phyloP scores from a whole-genome alignment of 2,329 filamentous ascomycete genomes.

The Endoconidiophora polonica region DNA sequence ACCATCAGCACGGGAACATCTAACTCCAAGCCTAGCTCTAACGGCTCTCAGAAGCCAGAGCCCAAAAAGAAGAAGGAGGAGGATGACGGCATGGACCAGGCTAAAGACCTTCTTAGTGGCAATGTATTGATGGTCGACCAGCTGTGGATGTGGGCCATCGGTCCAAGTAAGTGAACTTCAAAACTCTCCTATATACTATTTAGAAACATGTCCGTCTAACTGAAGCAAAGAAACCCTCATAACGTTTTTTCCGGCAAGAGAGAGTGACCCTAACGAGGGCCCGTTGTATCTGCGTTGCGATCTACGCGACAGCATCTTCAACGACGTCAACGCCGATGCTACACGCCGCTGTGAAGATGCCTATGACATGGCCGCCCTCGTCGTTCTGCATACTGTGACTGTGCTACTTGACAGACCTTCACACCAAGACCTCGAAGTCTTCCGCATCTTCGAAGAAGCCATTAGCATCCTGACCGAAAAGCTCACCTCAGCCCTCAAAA shows the following conservation, averaged over 20 bases:
- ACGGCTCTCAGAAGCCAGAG: not conserved
- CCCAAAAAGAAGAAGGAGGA: slow-evolving; percentile 1
- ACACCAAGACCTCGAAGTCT: slow-evolving; percentile 44
- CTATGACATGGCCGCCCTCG: slow-evolving; percentile 44
- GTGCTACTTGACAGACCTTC: slow-evolving; percentile 42
- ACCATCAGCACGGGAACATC: not conserved
- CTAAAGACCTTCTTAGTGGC: slow-evolving; percentile 28
- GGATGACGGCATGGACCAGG: slow-evolving; percentile 17
- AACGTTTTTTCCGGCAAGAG: slow-evolving; percentile 38
- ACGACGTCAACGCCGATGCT: slow-evolving; percentile 47
- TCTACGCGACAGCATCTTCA: slow-evolving; percentile 45
- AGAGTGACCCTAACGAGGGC: slow-evolving; percentile 36
- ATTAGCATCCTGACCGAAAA: slow-evolving; percentile 48
- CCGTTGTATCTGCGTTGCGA: slow-evolving; percentile 43
- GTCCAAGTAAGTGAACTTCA: slow-evolving; percentile 26
- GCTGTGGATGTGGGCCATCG: slow-evolving; percentile 44
- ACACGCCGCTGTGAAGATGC: slow-evolving; percentile 45
- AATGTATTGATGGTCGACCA: slow-evolving; percentile 53
- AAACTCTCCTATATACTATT: not conserved
- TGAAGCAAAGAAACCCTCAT: slow-evolving; percentile 27
- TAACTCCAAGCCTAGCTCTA: not conserved
- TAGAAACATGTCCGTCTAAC: not conserved
- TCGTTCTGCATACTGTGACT: slow-evolving; percentile 43
- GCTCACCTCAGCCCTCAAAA: slow-evolving; percentile 45
- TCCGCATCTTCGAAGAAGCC: slow-evolving; percentile 49